phyloP scores from a whole-genome alignment of 371 early-diverging fungal species.

The Zychaea mexicana region DNA sequence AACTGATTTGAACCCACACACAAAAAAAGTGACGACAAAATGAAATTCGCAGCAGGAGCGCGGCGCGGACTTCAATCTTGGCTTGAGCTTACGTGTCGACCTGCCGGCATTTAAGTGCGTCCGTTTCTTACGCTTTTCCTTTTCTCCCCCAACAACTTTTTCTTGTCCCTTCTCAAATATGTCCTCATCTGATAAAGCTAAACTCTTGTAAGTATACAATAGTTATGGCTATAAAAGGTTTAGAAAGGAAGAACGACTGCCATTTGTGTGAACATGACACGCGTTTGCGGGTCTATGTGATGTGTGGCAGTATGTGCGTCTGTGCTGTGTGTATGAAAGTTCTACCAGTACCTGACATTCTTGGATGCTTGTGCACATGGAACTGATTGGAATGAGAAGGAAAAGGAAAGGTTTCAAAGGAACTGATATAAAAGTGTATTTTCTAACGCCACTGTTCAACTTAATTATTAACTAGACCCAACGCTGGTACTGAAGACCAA shows the following conservation, averaged over 20 bases:
- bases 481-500: conserved; percentile 43
- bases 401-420: background rate
- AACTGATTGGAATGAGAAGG: too few relatives aligned
- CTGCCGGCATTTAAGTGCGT: conserved; percentile 5
- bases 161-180: conserved; percentile 8
- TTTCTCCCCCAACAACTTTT: conserved; percentile 3
- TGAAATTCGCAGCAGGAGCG: background rate
- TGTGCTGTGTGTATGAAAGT: too few relatives aligned
- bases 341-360: too few relatives aligned
- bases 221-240: background rate
- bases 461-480: conserved; percentile 29
- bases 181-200: conserved; percentile 24
- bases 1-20: too few relatives aligned
- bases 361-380: too few relatives aligned
- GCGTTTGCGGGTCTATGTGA: too few relatives aligned
- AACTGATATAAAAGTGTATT: too few relatives aligned
- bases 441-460: too few relatives aligned
- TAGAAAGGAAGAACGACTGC: background rate
- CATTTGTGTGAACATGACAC: too few relatives aligned
- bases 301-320: too few relatives aligned
- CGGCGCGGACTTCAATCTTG: background rate
- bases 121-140: conserved; percentile 4
- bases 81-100: conserved; percentile 17
- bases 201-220: conserved; percentile 26
- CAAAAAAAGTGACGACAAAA: conserved; percentile 4